A percentile compares a stretch with the other conserved stretches of the same genome.
phyloP scores from a whole-genome alignment of 2,329 filamentous ascomycete genomes.

The Epichloe uncinata region DNA sequence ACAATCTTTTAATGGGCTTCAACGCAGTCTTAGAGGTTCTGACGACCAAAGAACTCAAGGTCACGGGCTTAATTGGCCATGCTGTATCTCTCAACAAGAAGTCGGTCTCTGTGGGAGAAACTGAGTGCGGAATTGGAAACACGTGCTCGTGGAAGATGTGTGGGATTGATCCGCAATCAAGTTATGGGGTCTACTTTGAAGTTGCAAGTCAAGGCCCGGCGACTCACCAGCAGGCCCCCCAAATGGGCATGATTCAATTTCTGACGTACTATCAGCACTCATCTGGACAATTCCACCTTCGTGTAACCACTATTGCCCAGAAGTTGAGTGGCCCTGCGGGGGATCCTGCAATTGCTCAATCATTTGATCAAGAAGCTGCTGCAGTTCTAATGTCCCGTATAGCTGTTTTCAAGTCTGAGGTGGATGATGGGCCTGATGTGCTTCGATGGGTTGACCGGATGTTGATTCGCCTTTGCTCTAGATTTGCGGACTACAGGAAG shows the following conservation, averaged over 20 bases:
- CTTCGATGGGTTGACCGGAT: conserved; percentile 96
- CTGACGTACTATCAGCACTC: conserved; percentile 98
- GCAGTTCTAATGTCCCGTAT: conserved; percentile 98
- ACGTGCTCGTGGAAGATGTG: conserved; percentile 99
- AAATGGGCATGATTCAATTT: conserved; percentile 96
- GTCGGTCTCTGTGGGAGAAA: conserved; percentile 90
- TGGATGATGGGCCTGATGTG: conserved; percentile 96
- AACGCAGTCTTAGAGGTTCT: conserved; percentile 95
- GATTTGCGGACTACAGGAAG: conserved; percentile 96
- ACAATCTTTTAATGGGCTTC: conserved; percentile 95
- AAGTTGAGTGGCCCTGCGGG: conserved; percentile 88
- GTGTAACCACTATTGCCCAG: conserved; percentile 85
- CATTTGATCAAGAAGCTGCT: conserved; percentile 95
- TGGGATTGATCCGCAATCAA: conserved; percentile 84
- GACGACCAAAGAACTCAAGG: conserved; percentile 96
- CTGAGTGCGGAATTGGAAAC: conserved; percentile 95
- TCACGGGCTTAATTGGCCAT: conserved; percentile 92
- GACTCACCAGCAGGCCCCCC: conserved; percentile 66
- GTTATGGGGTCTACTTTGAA: conserved; percentile 95
- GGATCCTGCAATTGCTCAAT: conserved; percentile 88
- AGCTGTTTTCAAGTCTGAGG: conserved; percentile 96
- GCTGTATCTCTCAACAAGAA: conserved; percentile 97
- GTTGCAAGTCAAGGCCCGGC: conserved; percentile 89
- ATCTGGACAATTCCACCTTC: conserved; percentile 87
- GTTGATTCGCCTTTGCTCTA: conserved; percentile 90